Evolutionary conservation across 148 eudicot genomes (phyloP).

Genomic region (Chenopodium album): DNA sequence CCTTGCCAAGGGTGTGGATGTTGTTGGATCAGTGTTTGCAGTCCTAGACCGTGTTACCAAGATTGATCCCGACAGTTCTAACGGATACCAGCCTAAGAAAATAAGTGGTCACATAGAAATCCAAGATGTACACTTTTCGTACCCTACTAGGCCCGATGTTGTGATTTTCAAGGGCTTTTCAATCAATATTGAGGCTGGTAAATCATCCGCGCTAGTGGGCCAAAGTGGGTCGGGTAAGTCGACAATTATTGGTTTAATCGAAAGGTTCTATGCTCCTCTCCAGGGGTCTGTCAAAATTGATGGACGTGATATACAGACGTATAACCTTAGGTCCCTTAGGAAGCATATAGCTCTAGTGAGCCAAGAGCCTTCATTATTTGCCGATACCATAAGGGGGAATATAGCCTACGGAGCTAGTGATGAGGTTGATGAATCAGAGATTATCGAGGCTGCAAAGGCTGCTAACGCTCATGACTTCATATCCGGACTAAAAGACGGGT

Average conservation of each 20-base stretch:
- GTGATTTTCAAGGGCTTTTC: slow-evolving; percentile 42
- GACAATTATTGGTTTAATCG: slow-evolving; percentile 60
- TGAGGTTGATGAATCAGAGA: slow-evolving; percentile 44
- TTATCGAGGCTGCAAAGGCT: slow-evolving; percentile 44
- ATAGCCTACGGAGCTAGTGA: slow-evolving; percentile 52
- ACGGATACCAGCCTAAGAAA: slow-evolving; percentile 48
- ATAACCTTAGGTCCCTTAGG: slow-evolving; percentile 51
- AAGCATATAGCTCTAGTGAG: slow-evolving; percentile 74
- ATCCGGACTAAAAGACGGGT: slow-evolving; percentile 45
- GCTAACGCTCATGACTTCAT: no score
- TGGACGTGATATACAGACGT: slow-evolving; percentile 50
- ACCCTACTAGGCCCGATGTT: slow-evolving; percentile 55
- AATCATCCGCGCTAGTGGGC: slow-evolving; percentile 72
- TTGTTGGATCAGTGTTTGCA: slow-evolving; percentile 63
- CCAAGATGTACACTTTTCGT: slow-evolving; percentile 51
- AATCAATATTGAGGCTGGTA: slow-evolving; percentile 36
- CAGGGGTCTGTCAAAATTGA: slow-evolving; percentile 55
- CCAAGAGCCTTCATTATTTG: slow-evolving; percentile 72
- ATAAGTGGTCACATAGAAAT: slow-evolving; percentile 58
- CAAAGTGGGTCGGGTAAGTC: slow-evolving; percentile 88
- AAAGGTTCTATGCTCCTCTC: slow-evolving; percentile 70
- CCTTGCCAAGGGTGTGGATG: slow-evolving; percentile 66
- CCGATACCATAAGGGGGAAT: slow-evolving; percentile 59
- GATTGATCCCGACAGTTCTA: slow-evolving; percentile 67
- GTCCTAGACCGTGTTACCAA: slow-evolving; percentile 58